Evolutionary conservation across 257 asterid species (phyloP).

Genomic region (Nicotiana tabacum): DNA sequence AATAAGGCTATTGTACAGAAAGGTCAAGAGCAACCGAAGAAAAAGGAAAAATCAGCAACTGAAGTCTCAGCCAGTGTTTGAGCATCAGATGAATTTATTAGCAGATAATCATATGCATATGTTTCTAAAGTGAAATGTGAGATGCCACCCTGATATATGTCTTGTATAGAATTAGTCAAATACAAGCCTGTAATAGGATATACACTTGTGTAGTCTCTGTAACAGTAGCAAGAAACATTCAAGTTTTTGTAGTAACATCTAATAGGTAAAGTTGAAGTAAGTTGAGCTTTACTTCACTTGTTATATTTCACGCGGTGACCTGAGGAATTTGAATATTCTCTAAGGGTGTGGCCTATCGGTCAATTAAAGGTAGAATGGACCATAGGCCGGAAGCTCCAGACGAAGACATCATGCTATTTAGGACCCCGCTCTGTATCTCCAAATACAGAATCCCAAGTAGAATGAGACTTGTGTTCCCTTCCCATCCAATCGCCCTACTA

Average conservation of each 20-base stretch:
- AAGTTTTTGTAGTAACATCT: slow-evolving; percentile 9
- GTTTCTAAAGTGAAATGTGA: slow-evolving; percentile 17
- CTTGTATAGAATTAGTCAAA: slow-evolving; percentile 42
- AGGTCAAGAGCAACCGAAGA: slow-evolving; percentile 58
- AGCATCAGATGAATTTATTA: slow-evolving; percentile 24
- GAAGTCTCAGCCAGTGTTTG: slow-evolving; percentile 71
- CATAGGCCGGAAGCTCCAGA: too few relatives aligned
- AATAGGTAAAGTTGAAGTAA: not conserved
- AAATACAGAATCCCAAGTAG: too few relatives aligned
- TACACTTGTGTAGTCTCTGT: slow-evolving; percentile 6
- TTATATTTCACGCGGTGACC: not conserved
- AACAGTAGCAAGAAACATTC: not conserved
- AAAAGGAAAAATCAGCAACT: slow-evolving; percentile 44
- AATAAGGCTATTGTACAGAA: slow-evolving; percentile 63
- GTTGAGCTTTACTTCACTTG: slow-evolving; percentile 4
- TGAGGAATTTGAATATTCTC: not conserved
- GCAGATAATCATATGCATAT: slow-evolving; percentile 22
- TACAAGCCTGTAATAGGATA: slow-evolving; percentile 14
- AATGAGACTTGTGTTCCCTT: too few relatives aligned
- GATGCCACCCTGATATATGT: slow-evolving; percentile 21
- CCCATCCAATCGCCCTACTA: too few relatives aligned
- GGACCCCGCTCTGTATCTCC: too few relatives aligned
- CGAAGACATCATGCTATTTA: too few relatives aligned
- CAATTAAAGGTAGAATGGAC: not conserved
- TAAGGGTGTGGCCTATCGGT: not conserved